These are phyloP conservation scores for Fusarium fujikuroi DNA, from an alignment of 2,329 filamentous ascomycete species.

Conservation along the genomic window DNA sequence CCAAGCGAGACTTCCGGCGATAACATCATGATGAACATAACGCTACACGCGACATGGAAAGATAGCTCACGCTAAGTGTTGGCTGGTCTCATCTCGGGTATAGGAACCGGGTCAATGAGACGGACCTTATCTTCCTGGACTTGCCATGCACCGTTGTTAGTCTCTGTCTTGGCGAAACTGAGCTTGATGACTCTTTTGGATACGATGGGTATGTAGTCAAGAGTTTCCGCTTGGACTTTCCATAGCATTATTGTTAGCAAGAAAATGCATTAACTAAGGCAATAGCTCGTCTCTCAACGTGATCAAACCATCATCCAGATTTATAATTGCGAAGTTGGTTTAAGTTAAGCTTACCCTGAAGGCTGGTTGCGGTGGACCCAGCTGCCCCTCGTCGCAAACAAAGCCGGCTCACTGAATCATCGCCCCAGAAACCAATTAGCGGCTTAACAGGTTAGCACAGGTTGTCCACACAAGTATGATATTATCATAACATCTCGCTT, in stretches of 20 bases:
- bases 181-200: too few relatives aligned
- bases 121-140: not conserved
- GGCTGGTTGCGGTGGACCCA: accelerated
- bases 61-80: not conserved
- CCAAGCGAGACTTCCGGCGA: not conserved
- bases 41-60: too few relatives aligned
- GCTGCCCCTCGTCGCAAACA: not conserved
- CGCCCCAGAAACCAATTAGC: not conserved
- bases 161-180: accelerated
- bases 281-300: not conserved
- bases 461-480: accelerated
- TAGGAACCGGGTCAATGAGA: accelerated
- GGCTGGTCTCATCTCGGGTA: accelerated
- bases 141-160: accelerated
- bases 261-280: accelerated
- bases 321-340: not conserved
- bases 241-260: accelerated
- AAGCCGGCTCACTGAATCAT: not conserved
- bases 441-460: not conserved
- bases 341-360: not conserved
- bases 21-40: not conserved
- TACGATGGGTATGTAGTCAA: accelerated
- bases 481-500: accelerated
- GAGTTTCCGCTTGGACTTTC: not conserved
- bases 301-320: accelerated